Percentiles rank a stretch among this genome's conserved stretches.
phyloP scores from a whole-genome alignment of 306 rosid genomes.

The Fragaria iinumae region DNA sequence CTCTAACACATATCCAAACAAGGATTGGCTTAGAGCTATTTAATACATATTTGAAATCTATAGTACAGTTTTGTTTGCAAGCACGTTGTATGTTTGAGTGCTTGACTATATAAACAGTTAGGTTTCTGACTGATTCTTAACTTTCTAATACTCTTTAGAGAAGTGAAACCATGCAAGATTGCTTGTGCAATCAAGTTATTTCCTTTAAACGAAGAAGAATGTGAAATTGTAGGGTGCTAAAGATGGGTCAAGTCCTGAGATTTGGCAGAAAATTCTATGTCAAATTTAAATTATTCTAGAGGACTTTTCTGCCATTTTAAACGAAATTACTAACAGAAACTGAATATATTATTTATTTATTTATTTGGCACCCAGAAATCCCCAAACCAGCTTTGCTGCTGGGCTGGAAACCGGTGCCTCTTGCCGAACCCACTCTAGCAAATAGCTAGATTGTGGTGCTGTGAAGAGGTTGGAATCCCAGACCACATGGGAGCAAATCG shows the following conservation, averaged over 20 bases:
- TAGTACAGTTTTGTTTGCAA: neutral
- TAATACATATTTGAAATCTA: neutral
- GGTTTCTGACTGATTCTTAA: neutral
- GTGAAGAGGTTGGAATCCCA: neutral
- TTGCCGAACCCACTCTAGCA: neutral
- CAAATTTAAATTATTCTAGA: neutral
- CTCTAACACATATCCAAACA: neutral
- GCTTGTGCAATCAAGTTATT: neutral
- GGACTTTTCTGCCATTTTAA: neutral
- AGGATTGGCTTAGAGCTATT: neutral
- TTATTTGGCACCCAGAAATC: neutral
- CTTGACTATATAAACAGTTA: neutral
- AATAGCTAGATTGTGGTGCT: neutral
- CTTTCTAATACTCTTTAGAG: neutral
- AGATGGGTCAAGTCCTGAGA: neutral
- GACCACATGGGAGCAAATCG: neutral
- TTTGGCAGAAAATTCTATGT: neutral
- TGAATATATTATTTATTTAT: neutral
- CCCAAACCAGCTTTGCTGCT: neutral
- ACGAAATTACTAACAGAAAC: neutral
- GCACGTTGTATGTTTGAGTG: neutral
- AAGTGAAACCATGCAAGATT: neutral
- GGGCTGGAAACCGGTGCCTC: neutral
- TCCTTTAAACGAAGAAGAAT: neutral
- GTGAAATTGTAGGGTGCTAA: neutral